Percentiles rank a stretch among this genome's conserved stretches.
Evolutionary conservation across 1,139 yeast genomes (phyloP).

Genomic region (Magnusiomyces suaveolens): DNA sequence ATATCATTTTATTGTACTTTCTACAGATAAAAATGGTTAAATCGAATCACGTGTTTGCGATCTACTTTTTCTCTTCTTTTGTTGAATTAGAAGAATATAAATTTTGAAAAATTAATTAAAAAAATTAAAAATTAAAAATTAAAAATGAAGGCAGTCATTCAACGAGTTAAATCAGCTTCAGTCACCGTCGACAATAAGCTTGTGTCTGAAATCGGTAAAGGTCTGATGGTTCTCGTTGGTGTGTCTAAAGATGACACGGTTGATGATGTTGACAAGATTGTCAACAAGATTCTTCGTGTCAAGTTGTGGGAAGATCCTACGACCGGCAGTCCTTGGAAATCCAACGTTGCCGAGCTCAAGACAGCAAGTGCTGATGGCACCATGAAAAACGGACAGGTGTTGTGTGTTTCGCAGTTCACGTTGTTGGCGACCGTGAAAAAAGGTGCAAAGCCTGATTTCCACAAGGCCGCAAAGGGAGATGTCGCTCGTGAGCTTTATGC

Average conservation of each 20-base stretch:
- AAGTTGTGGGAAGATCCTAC: slow-evolving; percentile 62
- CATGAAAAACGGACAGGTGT: slow-evolving; percentile 11
- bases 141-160: slow-evolving; percentile 76
- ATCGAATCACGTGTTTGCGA: no score
- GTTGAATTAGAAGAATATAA: no score
- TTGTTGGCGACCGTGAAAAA: slow-evolving; percentile 72
- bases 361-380: background rate
- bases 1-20: no score
- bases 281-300: slow-evolving; percentile 55
- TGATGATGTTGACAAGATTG: slow-evolving; percentile 59
- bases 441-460: slow-evolving; percentile 92
- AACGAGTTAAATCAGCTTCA: slow-evolving; percentile 76
- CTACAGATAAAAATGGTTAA: no score
- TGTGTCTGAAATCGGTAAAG: slow-evolving; percentile 59
- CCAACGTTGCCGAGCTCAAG: slow-evolving; percentile 36
- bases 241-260: slow-evolving; percentile 65
- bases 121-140: no score
- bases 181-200: slow-evolving; percentile 67
- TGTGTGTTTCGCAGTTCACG: slow-evolving; percentile 76
- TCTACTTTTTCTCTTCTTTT: no score
- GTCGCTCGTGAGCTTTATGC: slow-evolving; percentile 60
- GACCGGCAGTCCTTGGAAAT: slow-evolving; percentile 53
- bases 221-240: slow-evolving; percentile 76
- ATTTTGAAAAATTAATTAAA: no score
- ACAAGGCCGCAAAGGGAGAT: slow-evolving; percentile 73